These are phyloP conservation scores for Dryas alaskensis DNA, from an alignment of 306 rosid genomes.

Conservation along the genomic window DNA sequence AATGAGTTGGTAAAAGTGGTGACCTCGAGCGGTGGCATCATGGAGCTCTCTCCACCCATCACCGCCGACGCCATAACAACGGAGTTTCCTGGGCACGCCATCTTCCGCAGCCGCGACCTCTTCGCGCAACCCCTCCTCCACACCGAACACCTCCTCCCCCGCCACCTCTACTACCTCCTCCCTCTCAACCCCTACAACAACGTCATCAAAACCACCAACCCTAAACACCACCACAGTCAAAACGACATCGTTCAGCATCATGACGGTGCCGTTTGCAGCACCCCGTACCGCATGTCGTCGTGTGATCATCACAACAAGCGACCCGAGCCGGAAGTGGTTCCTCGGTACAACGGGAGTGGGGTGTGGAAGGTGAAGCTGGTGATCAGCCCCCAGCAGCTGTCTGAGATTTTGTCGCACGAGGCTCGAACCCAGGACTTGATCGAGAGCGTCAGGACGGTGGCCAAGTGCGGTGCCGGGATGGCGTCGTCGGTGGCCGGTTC, in stretches of 20 bases:
- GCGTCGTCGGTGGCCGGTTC: slow-evolving; percentile 45
- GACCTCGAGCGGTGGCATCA: slow-evolving; percentile 65
- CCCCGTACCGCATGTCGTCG: slow-evolving; percentile 67
- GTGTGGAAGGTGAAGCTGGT: slow-evolving; percentile 90
- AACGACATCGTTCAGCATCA: no score
- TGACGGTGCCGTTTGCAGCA: slow-evolving; percentile 21
- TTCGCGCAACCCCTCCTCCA: slow-evolving; percentile 53
- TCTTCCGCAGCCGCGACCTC: slow-evolving; percentile 43
- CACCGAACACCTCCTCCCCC: slow-evolving; percentile 51
- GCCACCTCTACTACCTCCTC: slow-evolving; percentile 62
- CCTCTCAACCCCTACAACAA: slow-evolving; percentile 52
- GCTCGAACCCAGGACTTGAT: slow-evolving; percentile 67
- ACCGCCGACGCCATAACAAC: slow-evolving; percentile 53
- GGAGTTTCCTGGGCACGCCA: slow-evolving; percentile 68
- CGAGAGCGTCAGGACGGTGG: slow-evolving; percentile 77
- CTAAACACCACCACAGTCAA: no score
- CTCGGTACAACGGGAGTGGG: slow-evolving; percentile 55
- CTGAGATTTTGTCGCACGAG: slow-evolving; percentile 70
- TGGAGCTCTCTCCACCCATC: slow-evolving; percentile 64
- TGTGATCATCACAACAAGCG: slow-evolving; percentile 38
- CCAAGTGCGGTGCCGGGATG: slow-evolving; percentile 56
- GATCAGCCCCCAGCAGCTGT: slow-evolving; percentile 64
- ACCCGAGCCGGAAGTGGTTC: slow-evolving; percentile 53
- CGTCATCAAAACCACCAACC: neutral
- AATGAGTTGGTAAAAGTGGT: slow-evolving; percentile 52